Evolutionary conservation across 768 basidiomycete genomes (phyloP).

Genomic region (Macrocybe gigantea): DNA sequence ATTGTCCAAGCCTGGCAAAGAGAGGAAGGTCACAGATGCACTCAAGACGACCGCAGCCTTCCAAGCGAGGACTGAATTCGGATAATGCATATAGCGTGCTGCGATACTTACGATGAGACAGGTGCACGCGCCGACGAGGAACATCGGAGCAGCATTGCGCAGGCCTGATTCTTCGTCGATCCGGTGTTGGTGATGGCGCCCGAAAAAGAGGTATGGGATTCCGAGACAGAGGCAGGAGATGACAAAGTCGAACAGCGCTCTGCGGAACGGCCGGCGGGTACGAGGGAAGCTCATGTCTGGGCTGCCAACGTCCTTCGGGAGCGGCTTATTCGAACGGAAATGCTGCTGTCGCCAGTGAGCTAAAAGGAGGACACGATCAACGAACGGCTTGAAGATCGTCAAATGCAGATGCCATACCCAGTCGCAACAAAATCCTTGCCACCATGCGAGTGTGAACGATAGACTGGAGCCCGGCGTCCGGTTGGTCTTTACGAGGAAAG

Average conservation of each 20-base stretch:
- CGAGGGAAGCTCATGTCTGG: conserved; percentile 19
- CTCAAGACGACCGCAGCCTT: conserved; percentile 80
- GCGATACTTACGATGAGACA: conserved; percentile 51
- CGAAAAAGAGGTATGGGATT: conserved; percentile 71
- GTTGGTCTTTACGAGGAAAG: conserved; percentile 17
- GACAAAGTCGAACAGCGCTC: conserved; percentile 51
- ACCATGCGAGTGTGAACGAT: conserved; percentile 58
- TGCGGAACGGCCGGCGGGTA: conserved; percentile 34
- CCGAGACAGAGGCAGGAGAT: conserved; percentile 67
- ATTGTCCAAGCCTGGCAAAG: conserved; percentile 68
- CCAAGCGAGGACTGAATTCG: conserved; percentile 7
- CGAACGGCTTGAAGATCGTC: not conserved
- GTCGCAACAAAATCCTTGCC: conserved; percentile 61
- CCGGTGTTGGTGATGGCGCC: conserved; percentile 41
- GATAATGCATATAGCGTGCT: not conserved
- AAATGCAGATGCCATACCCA: conserved; percentile 39
- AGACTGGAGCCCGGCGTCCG: conserved; percentile 36
- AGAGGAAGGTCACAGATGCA: conserved; percentile 76
- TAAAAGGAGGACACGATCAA: conserved; percentile 13
- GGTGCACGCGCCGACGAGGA: conserved; percentile 60
- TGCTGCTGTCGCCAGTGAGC: conserved; percentile 68
- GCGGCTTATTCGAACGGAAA: conserved; percentile 64
- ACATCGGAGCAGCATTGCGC: conserved; percentile 45
- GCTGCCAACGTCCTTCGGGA: conserved; percentile 45
- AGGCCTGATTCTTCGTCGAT: conserved; percentile 59